Evolutionary conservation across 805 yeast species (phyloP), one percentile per base, ranked within the genome.

Genomic region (Nakazawaea populi): DNA sequence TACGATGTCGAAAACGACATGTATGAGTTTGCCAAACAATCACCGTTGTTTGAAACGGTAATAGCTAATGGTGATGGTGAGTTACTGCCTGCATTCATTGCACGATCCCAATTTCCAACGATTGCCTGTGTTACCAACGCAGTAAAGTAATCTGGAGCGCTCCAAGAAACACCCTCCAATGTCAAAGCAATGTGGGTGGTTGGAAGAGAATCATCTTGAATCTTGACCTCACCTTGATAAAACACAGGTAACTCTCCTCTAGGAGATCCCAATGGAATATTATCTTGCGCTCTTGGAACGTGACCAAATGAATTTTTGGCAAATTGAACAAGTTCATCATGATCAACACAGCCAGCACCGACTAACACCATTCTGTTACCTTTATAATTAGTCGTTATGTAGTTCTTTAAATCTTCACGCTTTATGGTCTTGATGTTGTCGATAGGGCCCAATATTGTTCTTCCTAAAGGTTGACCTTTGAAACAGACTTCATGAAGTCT

Each of bases 341-440:
- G 99, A 60, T 89, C 81, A 28, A 94, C 95, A 43, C 91, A 85
- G 27, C 99, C 99, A 1, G 95, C 90, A 41, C 97, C 98, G 40
- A 91, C 96, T n/a, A 94, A 75, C 1, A 94, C 98, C 98, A 94
- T 94, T 62, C 98, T 77, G 70, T 94, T 97, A 41, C 97, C 96
- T 62, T 87, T 87, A 71, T 94, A 94, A 73, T 94, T 94, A 41
- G 85, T 82, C 35, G 76, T 71, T 61, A 94, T 94, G 69, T 91
- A 94, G 58, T 80, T 76, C 51, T 79, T 82, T 63, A 94, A 75
- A 66, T 94, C 97, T 5, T 74, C 71, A 62, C 89, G 78, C 56
- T 85, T 75, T 57, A 94, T 89, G 37, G 90, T 80, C 64, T 80
- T 80, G 62, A 94, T 94, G 67, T 90, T 85, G 56, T 87, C 87